Conservation (phyloP, 2,329 filamentous ascomycete species). For the Bertia moriformis region DNA sequence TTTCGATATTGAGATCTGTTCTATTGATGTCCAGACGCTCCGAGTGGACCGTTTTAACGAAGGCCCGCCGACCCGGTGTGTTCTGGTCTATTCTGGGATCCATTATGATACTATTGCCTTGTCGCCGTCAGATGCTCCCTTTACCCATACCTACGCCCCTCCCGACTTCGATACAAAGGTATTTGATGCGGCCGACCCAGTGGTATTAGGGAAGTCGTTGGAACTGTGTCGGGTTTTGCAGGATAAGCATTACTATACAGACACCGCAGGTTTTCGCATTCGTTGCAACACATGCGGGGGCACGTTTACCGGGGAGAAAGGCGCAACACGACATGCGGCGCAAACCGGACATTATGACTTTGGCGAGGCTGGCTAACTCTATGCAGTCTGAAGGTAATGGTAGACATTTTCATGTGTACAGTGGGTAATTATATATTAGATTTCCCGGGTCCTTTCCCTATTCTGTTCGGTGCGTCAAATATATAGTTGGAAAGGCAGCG, state of each 20-base stretch:
- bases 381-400: no score
- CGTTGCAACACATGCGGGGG: constrained; percentile 48
- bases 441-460: no score
- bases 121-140: constrained; percentile 58
- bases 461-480: no score
- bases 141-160: constrained; percentile 38
- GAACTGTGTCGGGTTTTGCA: constrained; percentile 48
- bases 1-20: constrained; percentile 74
- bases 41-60: constrained; percentile 65
- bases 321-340: constrained; percentile 26
- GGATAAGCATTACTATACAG: constrained; percentile 71
- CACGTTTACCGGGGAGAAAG: constrained; percentile 25
- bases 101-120: constrained; percentile 63
- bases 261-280: constrained; percentile 67
- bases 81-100: constrained; percentile 80
- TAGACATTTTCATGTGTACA: no score
- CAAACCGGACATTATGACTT: constrained; percentile 31
- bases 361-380: constrained; percentile 22
- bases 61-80: constrained; percentile 49
- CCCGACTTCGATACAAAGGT: constrained; percentile 60
- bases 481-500: no score
- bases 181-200: constrained; percentile 36
- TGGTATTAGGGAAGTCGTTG: constrained; percentile 56
- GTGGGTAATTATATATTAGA: no score
- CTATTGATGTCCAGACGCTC: constrained; percentile 50